These are phyloP conservation scores for Groenewaldozyma auringiensis DNA, from an alignment of 1,139 yeast genomes.

Conservation along the genomic window DNA sequence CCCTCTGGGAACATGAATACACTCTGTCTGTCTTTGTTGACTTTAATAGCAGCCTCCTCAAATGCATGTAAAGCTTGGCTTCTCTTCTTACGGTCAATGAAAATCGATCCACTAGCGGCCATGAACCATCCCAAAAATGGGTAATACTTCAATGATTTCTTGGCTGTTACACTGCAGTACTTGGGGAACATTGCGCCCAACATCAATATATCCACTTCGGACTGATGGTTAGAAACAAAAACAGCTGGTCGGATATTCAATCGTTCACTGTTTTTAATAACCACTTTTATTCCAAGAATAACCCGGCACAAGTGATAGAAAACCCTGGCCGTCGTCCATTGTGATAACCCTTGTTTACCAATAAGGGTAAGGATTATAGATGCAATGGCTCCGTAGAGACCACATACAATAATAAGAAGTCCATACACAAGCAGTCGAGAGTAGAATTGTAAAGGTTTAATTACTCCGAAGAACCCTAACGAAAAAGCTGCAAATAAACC, in stretches of 20 bases:
- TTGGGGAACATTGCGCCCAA: conserved; percentile 80
- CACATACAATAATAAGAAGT: conserved; percentile 26
- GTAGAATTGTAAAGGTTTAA: conserved; percentile 32
- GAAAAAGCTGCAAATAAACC: conserved; percentile 15
- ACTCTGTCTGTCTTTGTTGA: conserved; percentile 56
- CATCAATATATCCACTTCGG: conserved; percentile 68
- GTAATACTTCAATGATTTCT: conserved; percentile 68
- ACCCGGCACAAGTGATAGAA: conserved; percentile 56
- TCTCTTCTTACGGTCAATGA: conserved; percentile 77
- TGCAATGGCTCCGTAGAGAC: conserved; percentile 46
- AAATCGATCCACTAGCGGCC: conserved; percentile 84
- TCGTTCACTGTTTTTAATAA: conserved; percentile 53
- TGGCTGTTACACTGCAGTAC: conserved; percentile 89
- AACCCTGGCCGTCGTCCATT: conserved; percentile 83
- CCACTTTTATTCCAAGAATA: conserved; percentile 61
- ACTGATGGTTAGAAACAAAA: conserved; percentile 84
- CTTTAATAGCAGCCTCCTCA: conserved; percentile 53
- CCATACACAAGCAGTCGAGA: conserved; percentile 30
- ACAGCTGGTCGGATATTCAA: conserved; percentile 63
- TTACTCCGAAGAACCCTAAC: conserved; percentile 30
- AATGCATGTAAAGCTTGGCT: conserved; percentile 68
- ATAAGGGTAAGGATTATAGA: conserved; percentile 58
- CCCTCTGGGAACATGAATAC: conserved; percentile 90
- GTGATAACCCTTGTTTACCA: conserved; percentile 76
- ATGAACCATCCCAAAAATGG: conserved; percentile 98